Evolutionary conservation across 306 rosid genomes (phyloP).

Genomic region (Medicago arabica): DNA sequence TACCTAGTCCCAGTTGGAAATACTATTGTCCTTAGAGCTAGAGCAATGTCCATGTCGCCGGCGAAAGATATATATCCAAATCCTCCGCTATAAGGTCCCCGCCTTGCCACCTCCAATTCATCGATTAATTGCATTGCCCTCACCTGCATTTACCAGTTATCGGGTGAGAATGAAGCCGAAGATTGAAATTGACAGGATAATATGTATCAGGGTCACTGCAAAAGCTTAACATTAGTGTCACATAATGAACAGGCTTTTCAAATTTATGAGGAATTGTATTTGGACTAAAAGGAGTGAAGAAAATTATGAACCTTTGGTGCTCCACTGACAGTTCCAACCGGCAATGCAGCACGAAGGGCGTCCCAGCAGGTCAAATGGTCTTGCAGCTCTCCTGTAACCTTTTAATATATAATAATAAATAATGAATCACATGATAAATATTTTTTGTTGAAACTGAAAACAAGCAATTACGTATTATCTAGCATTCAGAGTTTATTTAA

Average conservation of each 20-base stretch:
- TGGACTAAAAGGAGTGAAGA: neutral
- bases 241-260: neutral
- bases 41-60: conserved; percentile 80
- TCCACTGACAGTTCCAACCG: conserved; percentile 88
- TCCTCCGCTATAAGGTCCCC: conserved; percentile 86
- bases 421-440: neutral
- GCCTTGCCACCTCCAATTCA: conserved; percentile 66
- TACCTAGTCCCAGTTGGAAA: conserved; percentile 66
- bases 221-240: neutral
- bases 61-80: conserved; percentile 72
- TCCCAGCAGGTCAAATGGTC: conserved; percentile 81
- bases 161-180: too few species aligned
- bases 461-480: conserved; percentile 5
- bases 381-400: conserved; percentile 79
- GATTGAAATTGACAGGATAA: conserved; percentile 4
- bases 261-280: conserved; percentile 17
- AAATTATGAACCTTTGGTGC: conserved; percentile 75
- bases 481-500: conserved; percentile 8
- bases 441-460: neutral
- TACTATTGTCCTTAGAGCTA: conserved; percentile 79
- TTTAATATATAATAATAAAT: conserved; percentile 29
- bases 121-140: conserved; percentile 90
- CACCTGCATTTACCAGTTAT: conserved; percentile 58
- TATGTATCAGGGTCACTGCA: neutral
- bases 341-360: conserved; percentile 76